Conservation (phyloP, 192 early-diverging fungal genomes). For the Mortierella alpina region DNA sequence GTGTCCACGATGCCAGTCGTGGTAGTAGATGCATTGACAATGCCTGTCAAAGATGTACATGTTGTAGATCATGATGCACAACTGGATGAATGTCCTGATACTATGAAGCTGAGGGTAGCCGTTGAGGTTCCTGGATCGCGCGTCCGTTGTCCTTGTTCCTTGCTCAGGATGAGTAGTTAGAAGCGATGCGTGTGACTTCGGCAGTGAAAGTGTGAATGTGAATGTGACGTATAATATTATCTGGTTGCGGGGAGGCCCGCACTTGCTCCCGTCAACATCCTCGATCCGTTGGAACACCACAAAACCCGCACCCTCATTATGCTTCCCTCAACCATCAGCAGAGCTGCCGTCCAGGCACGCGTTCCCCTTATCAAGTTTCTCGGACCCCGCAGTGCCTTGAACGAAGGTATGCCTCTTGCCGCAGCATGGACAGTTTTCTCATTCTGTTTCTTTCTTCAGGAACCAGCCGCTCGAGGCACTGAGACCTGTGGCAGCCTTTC, state of each 20-base stretch:
- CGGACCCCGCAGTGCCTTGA: slow-evolving; percentile 33
- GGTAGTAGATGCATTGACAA: slow-evolving; percentile 91
- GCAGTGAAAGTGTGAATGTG: too few species aligned
- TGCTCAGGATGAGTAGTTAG: not conserved
- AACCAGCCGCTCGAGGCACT: not conserved
- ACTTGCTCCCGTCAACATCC: not conserved
- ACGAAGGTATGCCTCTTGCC: slow-evolving; percentile 6
- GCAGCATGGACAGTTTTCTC: too few species aligned
- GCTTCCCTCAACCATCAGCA: slow-evolving; percentile 22
- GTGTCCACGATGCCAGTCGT: slow-evolving; percentile 77
- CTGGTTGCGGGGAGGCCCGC: not conserved
- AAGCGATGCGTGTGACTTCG: too few species aligned
- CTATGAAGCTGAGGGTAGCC: not conserved
- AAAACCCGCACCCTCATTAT: not conserved
- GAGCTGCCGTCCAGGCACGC: slow-evolving; percentile 17
- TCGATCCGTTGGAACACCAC: too few species aligned
- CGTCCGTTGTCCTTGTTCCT: not conserved
- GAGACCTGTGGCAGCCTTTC: not conserved
- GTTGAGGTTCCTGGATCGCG: too few species aligned
- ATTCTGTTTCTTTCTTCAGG: not conserved
- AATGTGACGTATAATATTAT: too few species aligned
- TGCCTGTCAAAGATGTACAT: slow-evolving; percentile 95
- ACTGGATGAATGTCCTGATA: not conserved
- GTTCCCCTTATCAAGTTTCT: slow-evolving; percentile 49
- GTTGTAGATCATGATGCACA: slow-evolving; percentile 75